Base-by-base conservation (phyloP, 495 filamentous ascomycete species). In the Xylona heveae region DNA sequence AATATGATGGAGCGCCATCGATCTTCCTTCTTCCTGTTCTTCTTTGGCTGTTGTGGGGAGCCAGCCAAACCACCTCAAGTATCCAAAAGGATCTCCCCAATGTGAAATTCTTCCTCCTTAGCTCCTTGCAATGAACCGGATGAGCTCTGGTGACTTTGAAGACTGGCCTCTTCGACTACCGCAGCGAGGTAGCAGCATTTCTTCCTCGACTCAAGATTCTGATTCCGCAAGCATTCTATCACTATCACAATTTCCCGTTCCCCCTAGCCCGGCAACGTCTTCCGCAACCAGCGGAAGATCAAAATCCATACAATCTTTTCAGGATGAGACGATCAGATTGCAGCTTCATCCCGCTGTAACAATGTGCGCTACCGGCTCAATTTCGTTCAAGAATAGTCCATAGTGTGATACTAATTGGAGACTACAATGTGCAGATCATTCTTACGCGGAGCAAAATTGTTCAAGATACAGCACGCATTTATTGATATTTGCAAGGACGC, bases 401-500 rank as follows among this genome's bases (percentile, higher is more conserved):
- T 25, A 1, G 19, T 12, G 16, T 6, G 12, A 19, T 13, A n/a
- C 24, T 25, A 18, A 15, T 8, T 25, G 19, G 28, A 4, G 22
- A n/a, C 28, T 10, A n/a, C 8, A 26, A 9, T 12, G n/a, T 15
- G 10, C 23, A 61, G 57, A 22, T 55, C 55, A 1, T 61, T 61
- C 25, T 42, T 58, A 12, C 49, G 52, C 22, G 49, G 44, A 30
- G 45, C 46, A 4, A 49, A 53, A 21, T 31, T 55, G 2, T 61
- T 61, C 42, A 56, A 54, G 31, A 33, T 61, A n/a, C 49, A 50
- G 27, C 59, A 61, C 33, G 48, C 42, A 1, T 53, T 37, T 28
- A 56, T 61, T 38, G 53, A 59, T 37, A 46, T 61, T 19, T 50
- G 50, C 38, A 58, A 59, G 28, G 53, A 59, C 35, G 37, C 45